Evolutionary conservation across 2,329 filamentous ascomycete species (phyloP).

Genomic region (Hypoxylon sp.): DNA sequence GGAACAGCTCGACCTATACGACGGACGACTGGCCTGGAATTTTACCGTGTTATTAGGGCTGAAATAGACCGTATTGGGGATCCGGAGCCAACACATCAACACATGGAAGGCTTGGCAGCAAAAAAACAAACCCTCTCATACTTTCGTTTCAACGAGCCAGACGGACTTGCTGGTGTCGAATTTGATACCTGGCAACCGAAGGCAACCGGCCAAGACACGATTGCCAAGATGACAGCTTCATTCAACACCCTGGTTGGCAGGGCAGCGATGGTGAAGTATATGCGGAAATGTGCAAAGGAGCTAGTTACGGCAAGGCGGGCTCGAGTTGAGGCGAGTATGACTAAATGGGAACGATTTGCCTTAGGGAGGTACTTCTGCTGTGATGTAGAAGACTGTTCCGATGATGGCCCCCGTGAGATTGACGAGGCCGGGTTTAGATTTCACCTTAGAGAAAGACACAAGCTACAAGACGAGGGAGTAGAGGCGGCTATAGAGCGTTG

Average conservation of each 20-base stretch:
- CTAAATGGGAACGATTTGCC: conserved; percentile 35
- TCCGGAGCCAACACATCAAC: conserved; percentile 9
- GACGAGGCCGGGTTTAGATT: conserved; percentile 25
- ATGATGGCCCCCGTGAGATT: conserved; percentile 17
- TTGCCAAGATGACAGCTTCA: conserved; percentile 4
- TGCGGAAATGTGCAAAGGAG: conserved; percentile 6
- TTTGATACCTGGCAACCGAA: conserved; percentile 26
- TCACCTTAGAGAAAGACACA: conserved; percentile 23
- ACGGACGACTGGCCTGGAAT: neutral
- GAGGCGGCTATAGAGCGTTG: conserved; percentile 4
- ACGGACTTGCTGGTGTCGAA: conserved; percentile 4
- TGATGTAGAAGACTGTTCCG: conserved; percentile 13
- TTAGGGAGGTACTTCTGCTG: conserved; percentile 32
- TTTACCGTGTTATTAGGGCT: neutral
- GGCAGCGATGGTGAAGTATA: neutral
- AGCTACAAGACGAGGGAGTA: neutral
- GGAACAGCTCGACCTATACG: conserved; percentile 29
- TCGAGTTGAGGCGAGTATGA: neutral
- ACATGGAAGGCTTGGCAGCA: neutral
- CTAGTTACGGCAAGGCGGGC: conserved; percentile 10
- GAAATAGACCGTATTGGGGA: conserved; percentile 3
- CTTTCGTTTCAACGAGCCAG: conserved; percentile 26
- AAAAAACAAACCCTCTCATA: conserved; percentile 9
- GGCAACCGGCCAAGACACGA: conserved; percentile 9
- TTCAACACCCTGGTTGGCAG: neutral